phyloP scores from a whole-genome alignment of 345 rosid genomes.

The Hibiscus trionum region DNA sequence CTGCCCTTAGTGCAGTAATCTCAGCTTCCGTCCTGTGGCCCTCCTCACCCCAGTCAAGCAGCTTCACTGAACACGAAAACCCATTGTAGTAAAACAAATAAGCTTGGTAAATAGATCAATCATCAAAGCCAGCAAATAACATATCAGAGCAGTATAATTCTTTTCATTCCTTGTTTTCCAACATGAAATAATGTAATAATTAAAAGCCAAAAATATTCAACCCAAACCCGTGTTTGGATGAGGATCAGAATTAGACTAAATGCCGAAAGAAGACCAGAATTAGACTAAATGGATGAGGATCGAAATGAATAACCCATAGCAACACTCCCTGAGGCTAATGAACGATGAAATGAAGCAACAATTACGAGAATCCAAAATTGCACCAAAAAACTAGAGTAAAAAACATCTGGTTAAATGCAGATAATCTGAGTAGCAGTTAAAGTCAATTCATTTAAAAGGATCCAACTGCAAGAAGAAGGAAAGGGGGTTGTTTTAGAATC shows the following conservation, averaged over 20 bases:
- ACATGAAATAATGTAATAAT: slow-evolving; percentile 12
- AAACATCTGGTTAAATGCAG: neutral
- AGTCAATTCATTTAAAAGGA: neutral
- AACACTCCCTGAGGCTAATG: neutral
- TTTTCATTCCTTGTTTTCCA: neutral
- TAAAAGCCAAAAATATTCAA: slow-evolving; percentile 34
- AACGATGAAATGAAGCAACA: neutral
- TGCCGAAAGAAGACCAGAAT: too few species aligned
- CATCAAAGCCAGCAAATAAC: neutral
- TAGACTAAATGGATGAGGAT: slow-evolving; percentile 1
- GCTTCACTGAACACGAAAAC: slow-evolving; percentile 51
- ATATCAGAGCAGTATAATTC: neutral
- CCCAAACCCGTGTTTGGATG: slow-evolving; percentile 8
- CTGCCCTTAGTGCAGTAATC: slow-evolving; percentile 64
- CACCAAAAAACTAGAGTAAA: too few species aligned
- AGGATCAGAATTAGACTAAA: too few species aligned
- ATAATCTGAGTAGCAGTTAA: neutral
- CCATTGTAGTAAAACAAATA: neutral
- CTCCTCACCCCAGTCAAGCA: slow-evolving; percentile 99
- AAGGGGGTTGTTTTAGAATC: slow-evolving; percentile 12
- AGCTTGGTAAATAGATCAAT: neutral
- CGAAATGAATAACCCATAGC: neutral
- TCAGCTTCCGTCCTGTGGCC: slow-evolving; percentile 94
- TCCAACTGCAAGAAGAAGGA: neutral
- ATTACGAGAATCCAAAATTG: neutral